phyloP scores from a whole-genome alignment of 2,329 filamentous ascomycete genomes.

The Ceratocystis smalleyi region DNA sequence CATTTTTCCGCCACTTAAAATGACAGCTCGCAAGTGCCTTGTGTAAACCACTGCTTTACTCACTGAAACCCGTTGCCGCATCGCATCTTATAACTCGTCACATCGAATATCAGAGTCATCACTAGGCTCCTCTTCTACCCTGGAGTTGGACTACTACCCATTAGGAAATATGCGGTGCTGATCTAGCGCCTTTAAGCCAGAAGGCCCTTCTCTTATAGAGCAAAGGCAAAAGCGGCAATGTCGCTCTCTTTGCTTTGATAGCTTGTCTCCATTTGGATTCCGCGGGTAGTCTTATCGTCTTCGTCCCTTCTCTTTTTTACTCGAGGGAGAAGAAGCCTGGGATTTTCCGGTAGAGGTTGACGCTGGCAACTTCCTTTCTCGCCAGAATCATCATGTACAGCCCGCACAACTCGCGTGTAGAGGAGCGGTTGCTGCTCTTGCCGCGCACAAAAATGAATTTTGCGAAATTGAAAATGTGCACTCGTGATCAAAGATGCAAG shows the following conservation, averaged over 20 bases:
- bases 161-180: not conserved
- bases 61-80: not conserved
- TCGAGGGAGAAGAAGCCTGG: not conserved
- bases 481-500: not conserved
- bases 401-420: not conserved
- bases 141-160: not conserved
- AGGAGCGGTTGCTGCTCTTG: not conserved
- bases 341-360: not conserved
- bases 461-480: not conserved
- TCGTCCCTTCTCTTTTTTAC: not conserved
- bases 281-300: not conserved
- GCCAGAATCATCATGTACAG: not conserved
- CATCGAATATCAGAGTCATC: not conserved
- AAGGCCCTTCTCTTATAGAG: not conserved
- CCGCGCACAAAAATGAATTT: not conserved
- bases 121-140: not conserved
- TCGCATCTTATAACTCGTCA: not conserved
- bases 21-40: not conserved
- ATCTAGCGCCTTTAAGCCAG: not conserved
- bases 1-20: not conserved
- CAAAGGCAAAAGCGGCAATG: not conserved
- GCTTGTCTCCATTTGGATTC: not conserved
- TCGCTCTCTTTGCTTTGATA: not conserved
- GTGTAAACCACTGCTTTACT: not conserved
- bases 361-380: not conserved